Evolutionary conservation across 805 yeast genomes (phyloP), one percentile per base, ranked within the genome.

Genomic region (Tetrapisispora fleetii): DNA sequence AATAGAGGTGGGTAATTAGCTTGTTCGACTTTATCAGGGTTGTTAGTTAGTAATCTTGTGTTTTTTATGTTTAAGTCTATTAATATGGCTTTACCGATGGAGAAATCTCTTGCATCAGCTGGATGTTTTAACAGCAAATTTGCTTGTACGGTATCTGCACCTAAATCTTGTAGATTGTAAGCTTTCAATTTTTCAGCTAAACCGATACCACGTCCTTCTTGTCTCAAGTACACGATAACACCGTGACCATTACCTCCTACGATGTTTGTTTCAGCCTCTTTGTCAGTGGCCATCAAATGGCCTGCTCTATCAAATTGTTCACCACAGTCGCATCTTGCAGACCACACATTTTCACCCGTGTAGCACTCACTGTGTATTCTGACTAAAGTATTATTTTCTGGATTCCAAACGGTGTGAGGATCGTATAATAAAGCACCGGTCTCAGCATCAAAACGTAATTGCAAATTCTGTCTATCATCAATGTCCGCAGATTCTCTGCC

Each of bases 271-370:
- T 58, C 58, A 11, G 48, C 43, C 46, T 63, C 67, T 27, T 51
- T 57, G 13, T 60, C 63, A 38, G 62, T 54, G 10, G 65, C 62
- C 91, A 93, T 93, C 40, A 88, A 67, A 53, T 95, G 76, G 9
- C 97, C 99, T 1, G 98, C 98, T 67, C 95, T 96, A 67, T 93
- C 97, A 59, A 93, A 86, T 70, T 93, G 99, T 67, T 93, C 99
- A 19, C 99, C 99, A 69, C 99, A 93, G 67, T 93, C 99, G 67
- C 99, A 93, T 48, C 99, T 77, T 1, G 99, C 98, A 50, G 91
- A 81, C 99, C 99, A 93, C 10, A 97, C 98, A 1, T 97, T 93
- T 63, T 93, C 99, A 2, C 99, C 99, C 0, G 99, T 93, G 70
- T 91, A 93, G 67, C 99, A 93, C 64, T 93, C 99, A 3, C 95